phyloP scores from a whole-genome alignment of 306 rosid genomes.

The Rosa multiflora region DNA sequence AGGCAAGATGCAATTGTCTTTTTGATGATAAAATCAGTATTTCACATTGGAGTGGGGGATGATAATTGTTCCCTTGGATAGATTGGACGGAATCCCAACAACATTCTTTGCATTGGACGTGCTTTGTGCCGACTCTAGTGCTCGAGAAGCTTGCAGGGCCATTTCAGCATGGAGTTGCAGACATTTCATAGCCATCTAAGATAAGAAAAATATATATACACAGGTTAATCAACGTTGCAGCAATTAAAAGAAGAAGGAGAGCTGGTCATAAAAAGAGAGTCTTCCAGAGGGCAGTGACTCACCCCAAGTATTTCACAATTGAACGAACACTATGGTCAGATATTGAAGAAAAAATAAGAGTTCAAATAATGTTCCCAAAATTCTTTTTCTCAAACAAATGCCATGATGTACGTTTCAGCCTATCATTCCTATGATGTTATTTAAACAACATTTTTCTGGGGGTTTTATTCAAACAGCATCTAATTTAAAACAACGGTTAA shows the following conservation, averaged over 20 bases:
- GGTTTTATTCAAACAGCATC: too few species aligned
- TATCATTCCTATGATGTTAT: not conserved
- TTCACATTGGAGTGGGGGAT: constrained; percentile 52
- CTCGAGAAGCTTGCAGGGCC: constrained; percentile 94
- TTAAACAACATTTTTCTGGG: not conserved
- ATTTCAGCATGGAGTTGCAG: constrained; percentile 89
- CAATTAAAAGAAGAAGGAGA: not conserved
- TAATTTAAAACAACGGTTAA: not conserved
- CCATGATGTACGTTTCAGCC: not conserved
- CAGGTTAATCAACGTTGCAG: not conserved
- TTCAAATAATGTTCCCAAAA: not conserved
- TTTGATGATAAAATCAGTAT: constrained; percentile 7
- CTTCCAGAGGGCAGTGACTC: not conserved
- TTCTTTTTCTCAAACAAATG: not conserved
- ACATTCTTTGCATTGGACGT: constrained; percentile 39
- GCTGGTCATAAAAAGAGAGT: not conserved
- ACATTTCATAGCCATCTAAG: constrained; percentile 82
- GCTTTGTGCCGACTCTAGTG: constrained; percentile 65
- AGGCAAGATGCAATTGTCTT: not conserved
- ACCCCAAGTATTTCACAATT: not conserved
- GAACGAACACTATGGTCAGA: not conserved
- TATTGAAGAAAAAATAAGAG: not conserved
- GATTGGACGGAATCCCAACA: constrained; percentile 46
- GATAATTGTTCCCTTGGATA: constrained; percentile 59
- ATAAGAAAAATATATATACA: not conserved